phyloP scores from a whole-genome alignment of 306 rosid species.

The Vigna reflexopilosa region DNA sequence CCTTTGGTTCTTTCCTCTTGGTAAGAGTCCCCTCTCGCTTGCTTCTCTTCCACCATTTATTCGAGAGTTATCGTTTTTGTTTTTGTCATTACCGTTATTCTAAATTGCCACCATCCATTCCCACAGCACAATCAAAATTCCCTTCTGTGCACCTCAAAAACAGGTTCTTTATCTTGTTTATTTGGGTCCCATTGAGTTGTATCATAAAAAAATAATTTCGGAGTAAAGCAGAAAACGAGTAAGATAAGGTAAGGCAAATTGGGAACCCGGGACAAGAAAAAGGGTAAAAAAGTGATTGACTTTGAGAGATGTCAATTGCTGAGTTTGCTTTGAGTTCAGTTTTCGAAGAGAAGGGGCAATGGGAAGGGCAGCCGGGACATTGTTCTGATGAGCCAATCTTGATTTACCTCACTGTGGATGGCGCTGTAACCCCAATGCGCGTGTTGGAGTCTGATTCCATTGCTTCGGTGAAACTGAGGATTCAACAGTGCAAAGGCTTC shows the following conservation, averaged over 20 bases:
- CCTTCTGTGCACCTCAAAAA: slow-evolving; percentile 24
- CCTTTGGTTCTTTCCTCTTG: slow-evolving; percentile 66
- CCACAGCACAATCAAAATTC: not conserved
- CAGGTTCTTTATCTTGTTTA: not conserved
- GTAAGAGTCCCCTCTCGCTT: slow-evolving; percentile 78
- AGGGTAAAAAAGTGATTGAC: slow-evolving; percentile 9
- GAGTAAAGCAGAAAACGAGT: slow-evolving; percentile 8
- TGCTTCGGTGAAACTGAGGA: slow-evolving; percentile 69
- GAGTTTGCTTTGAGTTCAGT: slow-evolving; percentile 58
- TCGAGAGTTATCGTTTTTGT: slow-evolving; percentile 45
- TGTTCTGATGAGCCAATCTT: slow-evolving; percentile 56
- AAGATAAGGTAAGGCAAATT: not conserved
- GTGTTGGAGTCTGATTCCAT: slow-evolving; percentile 71
- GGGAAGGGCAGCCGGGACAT: slow-evolving; percentile 46
- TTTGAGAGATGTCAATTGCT: slow-evolving; percentile 65
- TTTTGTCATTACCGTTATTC: not conserved
- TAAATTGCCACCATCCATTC: not conserved
- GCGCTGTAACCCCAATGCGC: slow-evolving; percentile 59
- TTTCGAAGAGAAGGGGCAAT: slow-evolving; percentile 48
- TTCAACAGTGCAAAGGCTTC: slow-evolving; percentile 69
- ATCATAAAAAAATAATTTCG: no score
- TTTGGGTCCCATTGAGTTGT: not conserved
- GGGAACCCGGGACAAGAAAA: slow-evolving; percentile 11
- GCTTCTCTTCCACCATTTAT: slow-evolving; percentile 22
- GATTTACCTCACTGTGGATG: slow-evolving; percentile 59